Conservation (phyloP, 148 eudicot species). For the Pharnaceum exiguum region DNA sequence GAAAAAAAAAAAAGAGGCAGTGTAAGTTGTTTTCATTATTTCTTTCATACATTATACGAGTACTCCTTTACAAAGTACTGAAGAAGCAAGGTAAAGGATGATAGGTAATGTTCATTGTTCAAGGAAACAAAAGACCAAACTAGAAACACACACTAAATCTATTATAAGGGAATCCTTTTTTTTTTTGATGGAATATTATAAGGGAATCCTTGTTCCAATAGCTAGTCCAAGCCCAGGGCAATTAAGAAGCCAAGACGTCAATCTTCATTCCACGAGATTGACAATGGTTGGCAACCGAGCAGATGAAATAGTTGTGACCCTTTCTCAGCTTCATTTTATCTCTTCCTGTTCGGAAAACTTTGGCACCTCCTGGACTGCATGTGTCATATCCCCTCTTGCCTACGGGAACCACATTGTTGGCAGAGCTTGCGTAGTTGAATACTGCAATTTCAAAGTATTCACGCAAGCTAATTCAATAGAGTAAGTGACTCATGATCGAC, state of each 20-base stretch:
- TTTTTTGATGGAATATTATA: too few relatives aligned
- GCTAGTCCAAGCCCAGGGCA: too few relatives aligned
- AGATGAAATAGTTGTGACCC: slow-evolving; percentile 42
- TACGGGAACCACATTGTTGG: slow-evolving; percentile 37
- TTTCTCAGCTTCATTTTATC: slow-evolving; percentile 25
- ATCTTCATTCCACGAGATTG: slow-evolving; percentile 41
- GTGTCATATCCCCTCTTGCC: slow-evolving; percentile 21
- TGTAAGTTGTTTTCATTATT: too few relatives aligned
- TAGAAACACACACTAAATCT: too few relatives aligned
- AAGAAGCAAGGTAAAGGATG: too few relatives aligned
- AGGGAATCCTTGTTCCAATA: too few relatives aligned
- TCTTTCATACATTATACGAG: too few relatives aligned
- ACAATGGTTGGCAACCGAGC: slow-evolving; percentile 34
- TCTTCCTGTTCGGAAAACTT: slow-evolving; percentile 25
- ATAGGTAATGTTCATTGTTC: too few relatives aligned
- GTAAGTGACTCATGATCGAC: neutral
- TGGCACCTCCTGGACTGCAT: slow-evolving; percentile 24
- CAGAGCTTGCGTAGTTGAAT: slow-evolving; percentile 28
- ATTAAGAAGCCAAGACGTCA: slow-evolving; percentile 23
- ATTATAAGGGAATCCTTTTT: too few relatives aligned
- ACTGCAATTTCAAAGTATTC: slow-evolving; percentile 17
- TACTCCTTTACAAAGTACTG: too few relatives aligned
- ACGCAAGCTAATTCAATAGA: neutral
- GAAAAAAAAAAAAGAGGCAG: too few relatives aligned
- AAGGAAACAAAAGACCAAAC: too few relatives aligned